These are phyloP conservation scores for Biancaea sappan DNA, from an alignment of 306 rosid species.

Conservation along the genomic window DNA sequence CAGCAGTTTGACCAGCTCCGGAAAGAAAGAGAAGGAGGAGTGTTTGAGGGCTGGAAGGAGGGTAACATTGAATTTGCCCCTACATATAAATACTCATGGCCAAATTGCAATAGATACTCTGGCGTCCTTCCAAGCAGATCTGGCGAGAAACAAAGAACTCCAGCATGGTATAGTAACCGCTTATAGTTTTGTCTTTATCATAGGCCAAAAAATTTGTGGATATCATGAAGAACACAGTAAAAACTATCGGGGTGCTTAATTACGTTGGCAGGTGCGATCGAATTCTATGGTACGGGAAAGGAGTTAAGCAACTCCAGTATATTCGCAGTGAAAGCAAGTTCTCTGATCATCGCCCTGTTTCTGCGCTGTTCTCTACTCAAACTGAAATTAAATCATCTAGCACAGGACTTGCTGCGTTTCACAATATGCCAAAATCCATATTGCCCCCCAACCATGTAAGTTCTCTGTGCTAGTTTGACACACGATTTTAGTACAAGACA, in stretches of 20 bases:
- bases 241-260: neutral
- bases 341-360: conserved; percentile 96
- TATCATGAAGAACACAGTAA: conserved; percentile 14
- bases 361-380: conserved; percentile 84
- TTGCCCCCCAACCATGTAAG: conserved; percentile 47
- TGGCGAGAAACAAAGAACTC: conserved; percentile 95
- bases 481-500: neutral
- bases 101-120: conserved; percentile 65
- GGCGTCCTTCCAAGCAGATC: conserved; percentile 67
- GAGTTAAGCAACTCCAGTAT: conserved; percentile 81
- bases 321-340: conserved; percentile 88
- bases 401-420: conserved; percentile 43
- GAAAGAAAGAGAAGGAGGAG: conserved; percentile 77
- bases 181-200: neutral
- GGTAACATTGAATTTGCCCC: conserved; percentile 91
- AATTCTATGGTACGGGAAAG: conserved; percentile 93
- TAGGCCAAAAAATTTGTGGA: neutral
- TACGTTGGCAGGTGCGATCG: conserved; percentile 78
- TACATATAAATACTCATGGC: conserved; percentile 75
- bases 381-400: conserved; percentile 48
- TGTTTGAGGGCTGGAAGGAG: conserved; percentile 91
- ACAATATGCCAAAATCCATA: neutral
- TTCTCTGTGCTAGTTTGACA: conserved; percentile 8
- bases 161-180: conserved; percentile 71
- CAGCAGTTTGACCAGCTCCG: conserved; percentile 87